Percentiles rank a stretch among this genome's conserved stretches.
Conservation (phyloP, 352 stramenopile genomes). For the Phytopythium chamaehyphon region DNA sequence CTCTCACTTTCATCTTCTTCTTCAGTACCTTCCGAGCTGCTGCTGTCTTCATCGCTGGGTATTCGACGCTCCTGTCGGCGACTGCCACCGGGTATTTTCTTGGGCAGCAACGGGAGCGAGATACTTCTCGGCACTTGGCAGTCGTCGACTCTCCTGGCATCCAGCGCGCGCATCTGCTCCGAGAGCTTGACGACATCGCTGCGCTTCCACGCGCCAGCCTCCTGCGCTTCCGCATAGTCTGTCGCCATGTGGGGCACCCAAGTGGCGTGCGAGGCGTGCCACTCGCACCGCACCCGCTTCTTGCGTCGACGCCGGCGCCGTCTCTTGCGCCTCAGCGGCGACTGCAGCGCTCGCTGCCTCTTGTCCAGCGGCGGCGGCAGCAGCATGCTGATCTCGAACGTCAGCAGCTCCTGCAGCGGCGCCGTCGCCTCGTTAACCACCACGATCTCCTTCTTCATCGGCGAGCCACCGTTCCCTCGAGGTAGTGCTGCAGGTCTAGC, state of each 20-base stretch:
- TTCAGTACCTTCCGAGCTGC: conserved; percentile 7
- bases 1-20: conserved; percentile 4
- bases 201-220: conserved; percentile 3
- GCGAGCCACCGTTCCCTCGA: background rate
- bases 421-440: conserved; percentile 6
- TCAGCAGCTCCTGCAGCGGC: conserved; percentile 42
- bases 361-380: conserved; percentile 43
- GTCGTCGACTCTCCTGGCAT: background rate
- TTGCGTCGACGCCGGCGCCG: conserved; percentile 17
- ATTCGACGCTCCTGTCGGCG: background rate
- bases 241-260: conserved; percentile 23
- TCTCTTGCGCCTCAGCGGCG: conserved; percentile 33
- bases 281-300: conserved; percentile 16
- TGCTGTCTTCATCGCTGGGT: background rate
- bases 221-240: conserved; percentile 3
- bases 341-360: conserved; percentile 45
- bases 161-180: conserved; percentile 5
- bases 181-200: background rate
- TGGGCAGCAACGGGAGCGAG: conserved; percentile 1
- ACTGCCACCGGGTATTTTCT: background rate
- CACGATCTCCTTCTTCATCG: conserved; percentile 1
- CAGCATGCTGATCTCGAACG: conserved; percentile 62
- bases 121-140: background rate
- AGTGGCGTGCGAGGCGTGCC: conserved; percentile 31
- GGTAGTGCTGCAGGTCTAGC: background rate